Conservation (phyloP, 805 yeast genomes). For the Candida railenensis region DNA sequence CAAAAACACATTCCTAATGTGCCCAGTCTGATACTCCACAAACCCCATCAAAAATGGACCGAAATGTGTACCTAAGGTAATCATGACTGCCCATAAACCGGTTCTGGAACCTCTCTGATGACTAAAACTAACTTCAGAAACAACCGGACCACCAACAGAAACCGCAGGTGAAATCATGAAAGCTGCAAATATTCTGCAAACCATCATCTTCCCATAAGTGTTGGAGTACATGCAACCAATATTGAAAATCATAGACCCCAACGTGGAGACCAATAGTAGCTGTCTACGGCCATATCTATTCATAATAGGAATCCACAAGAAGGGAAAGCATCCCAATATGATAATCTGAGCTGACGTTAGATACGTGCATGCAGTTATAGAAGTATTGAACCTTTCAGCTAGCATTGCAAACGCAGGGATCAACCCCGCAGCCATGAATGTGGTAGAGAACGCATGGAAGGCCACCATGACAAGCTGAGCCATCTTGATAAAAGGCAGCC, state of each 20-base stretch:
- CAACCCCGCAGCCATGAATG: constrained; percentile 18
- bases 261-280: constrained; percentile 10
- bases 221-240: constrained; percentile 13
- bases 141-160: constrained; percentile 16
- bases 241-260: constrained; percentile 11
- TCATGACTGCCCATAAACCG: constrained; percentile 15
- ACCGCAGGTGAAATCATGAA: constrained; percentile 14
- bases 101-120: constrained; percentile 16
- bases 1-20: constrained; percentile 12
- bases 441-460: constrained; percentile 14
- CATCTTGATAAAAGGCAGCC: constrained; percentile 11
- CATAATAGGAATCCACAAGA: constrained; percentile 17
- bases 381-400: constrained; percentile 8
- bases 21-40: constrained; percentile 10
- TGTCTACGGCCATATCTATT: constrained; percentile 12
- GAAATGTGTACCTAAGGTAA: constrained; percentile 15
- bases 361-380: constrained; percentile 12
- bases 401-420: constrained; percentile 14
- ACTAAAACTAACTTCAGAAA: constrained; percentile 14
- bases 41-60: constrained; percentile 19
- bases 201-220: constrained; percentile 12
- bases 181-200: constrained; percentile 12
- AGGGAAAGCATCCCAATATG: constrained; percentile 14
- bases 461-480: constrained; percentile 13
- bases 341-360: constrained; percentile 14